phyloP scores from a whole-genome alignment of 139 green algal genomes.

The Cymbomonas tetramitiformis region DNA sequence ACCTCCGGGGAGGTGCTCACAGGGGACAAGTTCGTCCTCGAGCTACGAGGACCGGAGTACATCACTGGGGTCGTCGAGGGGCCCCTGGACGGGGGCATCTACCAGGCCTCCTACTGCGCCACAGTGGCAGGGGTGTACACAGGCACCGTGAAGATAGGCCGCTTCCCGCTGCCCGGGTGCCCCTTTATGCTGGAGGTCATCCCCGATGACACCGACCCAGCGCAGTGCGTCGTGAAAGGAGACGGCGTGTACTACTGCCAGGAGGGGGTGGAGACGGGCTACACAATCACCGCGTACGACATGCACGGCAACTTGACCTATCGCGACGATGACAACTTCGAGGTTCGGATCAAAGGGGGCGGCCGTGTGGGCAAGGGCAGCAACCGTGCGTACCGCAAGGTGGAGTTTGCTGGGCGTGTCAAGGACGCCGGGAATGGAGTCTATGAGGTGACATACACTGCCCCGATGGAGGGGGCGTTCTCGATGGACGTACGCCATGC shows the following conservation, averaged over 20 bases:
- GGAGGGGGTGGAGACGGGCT: not conserved
- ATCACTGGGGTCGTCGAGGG: conserved; percentile 6
- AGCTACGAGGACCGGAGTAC: conserved; percentile 11
- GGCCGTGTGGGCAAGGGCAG: conserved; percentile 2
- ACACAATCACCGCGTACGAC: not conserved
- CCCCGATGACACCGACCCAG: conserved; percentile 3
- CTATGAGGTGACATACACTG: not conserved
- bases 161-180: conserved; percentile 6
- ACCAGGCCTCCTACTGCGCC: not conserved
- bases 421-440: not conserved
- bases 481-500: conserved; percentile 2
- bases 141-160: conserved; percentile 6
- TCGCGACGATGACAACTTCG: conserved; percentile 6
- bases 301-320: conserved; percentile 9
- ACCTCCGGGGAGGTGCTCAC: not conserved
- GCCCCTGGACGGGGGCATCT: conserved; percentile 3
- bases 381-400: not conserved
- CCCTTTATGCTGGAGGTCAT: not conserved
- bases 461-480: conserved; percentile 9
- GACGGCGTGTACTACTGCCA: not conserved
- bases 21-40: conserved; percentile 1
- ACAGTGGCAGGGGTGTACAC: conserved; percentile 1
- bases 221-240: conserved; percentile 1
- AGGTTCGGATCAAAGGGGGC: conserved; percentile 4
- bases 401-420: not conserved